Conservation (phyloP, 2,329 filamentous ascomycete species). For the Penicillium psychrosexuale region DNA sequence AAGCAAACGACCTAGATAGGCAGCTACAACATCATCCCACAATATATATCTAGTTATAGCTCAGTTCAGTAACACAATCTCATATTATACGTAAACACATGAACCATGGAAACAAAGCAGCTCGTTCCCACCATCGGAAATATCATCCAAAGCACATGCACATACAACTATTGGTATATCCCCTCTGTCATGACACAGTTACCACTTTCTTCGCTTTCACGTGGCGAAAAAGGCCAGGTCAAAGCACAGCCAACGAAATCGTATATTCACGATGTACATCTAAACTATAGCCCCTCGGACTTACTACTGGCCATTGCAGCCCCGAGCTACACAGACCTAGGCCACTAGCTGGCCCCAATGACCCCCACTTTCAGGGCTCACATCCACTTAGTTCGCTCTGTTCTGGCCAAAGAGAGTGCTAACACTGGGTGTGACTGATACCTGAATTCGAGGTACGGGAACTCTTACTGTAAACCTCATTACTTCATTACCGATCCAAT, state of each 20-base stretch:
- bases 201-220: background rate
- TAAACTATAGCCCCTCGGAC: background rate
- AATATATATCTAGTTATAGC: background rate
- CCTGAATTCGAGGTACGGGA: constrained; percentile 9
- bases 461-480: constrained; percentile 10
- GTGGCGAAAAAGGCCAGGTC: background rate
- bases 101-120: background rate
- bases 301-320: background rate
- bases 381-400: constrained; percentile 24
- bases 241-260: background rate
- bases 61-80: background rate
- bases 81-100: background rate
- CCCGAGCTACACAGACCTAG: constrained; percentile 15
- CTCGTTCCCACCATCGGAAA: background rate
- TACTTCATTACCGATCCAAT: constrained; percentile 1
- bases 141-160: background rate
- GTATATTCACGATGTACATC: background rate
- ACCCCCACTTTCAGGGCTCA: constrained; percentile 28
- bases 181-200: background rate
- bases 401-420: constrained; percentile 21
- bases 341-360: constrained; percentile 2
- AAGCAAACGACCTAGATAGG: background rate
- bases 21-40: background rate
- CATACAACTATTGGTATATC: background rate
- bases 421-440: constrained; percentile 18